Conservation (phyloP, 345 rosid genomes). For the Pistacia integerrima region DNA sequence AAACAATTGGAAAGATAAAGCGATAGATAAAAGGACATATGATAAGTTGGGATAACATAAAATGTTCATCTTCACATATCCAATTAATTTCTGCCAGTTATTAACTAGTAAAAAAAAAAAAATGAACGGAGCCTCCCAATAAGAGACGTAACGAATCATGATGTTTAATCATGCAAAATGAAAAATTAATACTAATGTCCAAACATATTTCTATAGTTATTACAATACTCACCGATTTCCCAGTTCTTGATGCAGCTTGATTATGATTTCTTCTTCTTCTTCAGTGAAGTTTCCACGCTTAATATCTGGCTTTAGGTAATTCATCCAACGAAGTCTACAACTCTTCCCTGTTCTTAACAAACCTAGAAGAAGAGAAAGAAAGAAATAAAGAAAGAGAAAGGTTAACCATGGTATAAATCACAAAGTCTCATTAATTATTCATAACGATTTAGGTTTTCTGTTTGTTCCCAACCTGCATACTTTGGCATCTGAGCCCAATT, state of each 20-base stretch:
- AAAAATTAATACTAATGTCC: neutral
- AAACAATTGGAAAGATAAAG: too few relatives aligned
- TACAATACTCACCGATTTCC: conserved; percentile 47
- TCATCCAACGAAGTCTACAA: conserved; percentile 74
- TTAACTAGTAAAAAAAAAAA: too few relatives aligned
- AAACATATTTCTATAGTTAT: neutral
- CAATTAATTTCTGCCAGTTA: too few relatives aligned
- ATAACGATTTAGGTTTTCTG: neutral
- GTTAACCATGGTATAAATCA: neutral
- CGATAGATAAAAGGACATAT: too few relatives aligned
- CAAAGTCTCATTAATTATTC: neutral
- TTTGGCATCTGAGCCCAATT: conserved; percentile 45
- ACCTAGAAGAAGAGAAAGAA: conserved; percentile 31
- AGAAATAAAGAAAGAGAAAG: neutral
- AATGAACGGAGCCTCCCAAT: too few relatives aligned
- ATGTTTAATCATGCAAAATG: neutral
- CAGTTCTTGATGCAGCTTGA: conserved; percentile 40
- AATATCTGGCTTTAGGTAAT: conserved; percentile 55
- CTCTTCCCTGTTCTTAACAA: conserved; percentile 63
- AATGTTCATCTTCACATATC: too few relatives aligned
- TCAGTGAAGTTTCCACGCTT: conserved; percentile 57
- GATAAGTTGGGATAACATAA: too few relatives aligned
- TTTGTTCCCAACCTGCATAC: conserved; percentile 31
- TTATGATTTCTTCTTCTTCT: conserved; percentile 54
- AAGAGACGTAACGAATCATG: neutral